Evolutionary conservation across 169 alveolate genomes (phyloP).

Genomic region (Plasmodium cynomolgi): DNA sequence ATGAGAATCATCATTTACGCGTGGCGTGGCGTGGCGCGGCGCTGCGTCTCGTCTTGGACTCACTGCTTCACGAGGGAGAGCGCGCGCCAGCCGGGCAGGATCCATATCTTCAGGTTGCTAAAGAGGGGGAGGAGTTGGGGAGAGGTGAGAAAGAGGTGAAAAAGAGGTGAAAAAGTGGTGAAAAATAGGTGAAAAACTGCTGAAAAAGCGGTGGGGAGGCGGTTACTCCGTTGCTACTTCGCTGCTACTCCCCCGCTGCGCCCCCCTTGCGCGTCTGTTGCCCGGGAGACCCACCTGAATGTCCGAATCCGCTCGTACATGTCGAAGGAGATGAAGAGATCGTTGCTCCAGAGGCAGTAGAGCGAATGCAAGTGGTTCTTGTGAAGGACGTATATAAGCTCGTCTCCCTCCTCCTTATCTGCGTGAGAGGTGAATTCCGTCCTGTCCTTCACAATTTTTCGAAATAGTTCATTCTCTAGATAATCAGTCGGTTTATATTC

Average conservation of each 20-base stretch:
- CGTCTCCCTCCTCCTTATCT: slow-evolving; percentile 70
- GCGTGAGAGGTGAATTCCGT: not conserved
- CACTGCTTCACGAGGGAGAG: slow-evolving; percentile 54
- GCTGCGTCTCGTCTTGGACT: not conserved
- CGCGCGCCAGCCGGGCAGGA: slow-evolving; percentile 75
- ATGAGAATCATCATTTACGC: not conserved
- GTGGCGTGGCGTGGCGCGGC: not conserved
- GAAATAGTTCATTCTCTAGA: slow-evolving; percentile 27
- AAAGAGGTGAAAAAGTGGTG: not conserved
- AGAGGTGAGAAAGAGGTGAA: not conserved
- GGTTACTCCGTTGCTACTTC: not conserved
- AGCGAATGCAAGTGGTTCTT: slow-evolving; percentile 57
- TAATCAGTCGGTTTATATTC: slow-evolving; percentile 55
- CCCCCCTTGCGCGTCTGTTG: too few species aligned
- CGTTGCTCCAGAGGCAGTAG: slow-evolving; percentile 71
- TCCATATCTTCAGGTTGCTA: slow-evolving; percentile 64
- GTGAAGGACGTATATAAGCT: slow-evolving; percentile 25
- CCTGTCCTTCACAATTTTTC: slow-evolving; percentile 32
- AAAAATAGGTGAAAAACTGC: not conserved
- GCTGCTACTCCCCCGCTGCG: too few species aligned
- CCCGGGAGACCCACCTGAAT: slow-evolving; percentile 16
- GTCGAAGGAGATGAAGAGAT: slow-evolving; percentile 54
- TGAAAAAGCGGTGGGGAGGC: not conserved
- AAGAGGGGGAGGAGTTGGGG: not conserved
- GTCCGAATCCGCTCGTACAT: slow-evolving; percentile 59